These are phyloP conservation scores for Coemansia sp. DNA, from an alignment of 192 early-diverging fungal genomes.

Conservation along the genomic window DNA sequence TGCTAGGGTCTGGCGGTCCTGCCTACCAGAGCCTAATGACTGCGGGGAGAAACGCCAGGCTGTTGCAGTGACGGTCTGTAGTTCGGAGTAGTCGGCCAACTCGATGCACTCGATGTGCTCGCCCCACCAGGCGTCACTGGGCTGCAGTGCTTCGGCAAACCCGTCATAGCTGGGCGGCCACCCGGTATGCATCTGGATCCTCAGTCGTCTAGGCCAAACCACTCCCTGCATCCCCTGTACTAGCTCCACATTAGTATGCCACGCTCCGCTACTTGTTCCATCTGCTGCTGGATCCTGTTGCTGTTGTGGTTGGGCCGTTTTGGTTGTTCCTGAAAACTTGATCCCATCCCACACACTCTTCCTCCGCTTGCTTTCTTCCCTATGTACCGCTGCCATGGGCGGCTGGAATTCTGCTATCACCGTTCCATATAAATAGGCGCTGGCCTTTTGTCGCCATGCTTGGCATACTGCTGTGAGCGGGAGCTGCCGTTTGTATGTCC, in stretches of 20 bases:
- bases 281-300: not conserved
- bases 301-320: too few relatives aligned
- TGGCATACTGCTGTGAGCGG: constrained; percentile 17
- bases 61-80: constrained; percentile 1
- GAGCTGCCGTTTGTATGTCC: constrained; percentile 9
- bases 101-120: constrained; percentile 1
- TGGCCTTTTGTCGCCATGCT: constrained; percentile 16
- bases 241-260: constrained; percentile 17
- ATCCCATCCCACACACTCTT: constrained; percentile 4
- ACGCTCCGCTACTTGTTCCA: not conserved
- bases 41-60: constrained; percentile 9
- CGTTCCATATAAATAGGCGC: constrained; percentile 7
- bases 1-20: not conserved
- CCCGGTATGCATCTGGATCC: constrained; percentile 21
- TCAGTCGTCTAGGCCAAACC: not conserved
- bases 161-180: constrained; percentile 11
- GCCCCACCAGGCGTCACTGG: too few relatives aligned
- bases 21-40: not conserved
- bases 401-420: constrained; percentile 28
- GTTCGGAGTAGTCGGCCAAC: constrained; percentile 14
- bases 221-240: not conserved
- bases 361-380: not conserved
- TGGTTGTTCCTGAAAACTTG: not conserved
- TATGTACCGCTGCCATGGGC: not conserved
- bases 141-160: not conserved